Evolutionary conservation across 225 moss, liverwort and hornwort species (phyloP).

Genomic region (Takakia lepidozioides): DNA sequence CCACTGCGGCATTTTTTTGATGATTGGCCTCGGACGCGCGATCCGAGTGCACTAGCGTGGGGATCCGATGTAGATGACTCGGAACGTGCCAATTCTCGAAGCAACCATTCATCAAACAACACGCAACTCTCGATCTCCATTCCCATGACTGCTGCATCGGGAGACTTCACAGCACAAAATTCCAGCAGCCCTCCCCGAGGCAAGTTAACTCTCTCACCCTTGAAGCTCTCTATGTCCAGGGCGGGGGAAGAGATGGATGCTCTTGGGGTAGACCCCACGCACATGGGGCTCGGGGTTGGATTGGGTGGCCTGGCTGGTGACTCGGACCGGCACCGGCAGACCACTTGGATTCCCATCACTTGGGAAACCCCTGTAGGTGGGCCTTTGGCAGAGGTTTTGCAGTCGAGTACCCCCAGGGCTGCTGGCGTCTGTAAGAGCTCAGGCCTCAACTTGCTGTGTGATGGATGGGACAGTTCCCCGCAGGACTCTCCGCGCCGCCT

Average conservation of each 20-base stretch:
- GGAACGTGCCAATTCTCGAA: constrained; percentile 39
- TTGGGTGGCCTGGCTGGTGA: constrained; percentile 15
- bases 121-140: constrained; percentile 99
- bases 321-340: constrained; percentile 28
- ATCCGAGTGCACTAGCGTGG: constrained; percentile 77
- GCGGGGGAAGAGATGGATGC: constrained; percentile 50
- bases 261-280: constrained; percentile 35
- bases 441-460: constrained; percentile 62
- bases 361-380: constrained; percentile 78
- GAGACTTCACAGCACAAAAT: constrained; percentile 73
- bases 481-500: constrained; percentile 53
- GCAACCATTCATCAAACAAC: constrained; percentile 78
- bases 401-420: constrained; percentile 44
- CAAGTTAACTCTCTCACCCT: constrained; percentile 99
- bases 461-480: constrained; percentile 71
- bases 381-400: constrained; percentile 76
- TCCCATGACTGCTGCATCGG: constrained; percentile 74
- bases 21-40: constrained; percentile 95
- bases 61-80: constrained; percentile 91
- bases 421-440: constrained; percentile 30
- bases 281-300: constrained; percentile 67
- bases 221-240: constrained; percentile 96
- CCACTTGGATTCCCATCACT: constrained; percentile 71
- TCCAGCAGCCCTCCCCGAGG: constrained; percentile 99
- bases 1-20: constrained; percentile 94